phyloP scores from a whole-genome alignment of 352 stramenopile genomes.

The Peronospora tabacina region DNA sequence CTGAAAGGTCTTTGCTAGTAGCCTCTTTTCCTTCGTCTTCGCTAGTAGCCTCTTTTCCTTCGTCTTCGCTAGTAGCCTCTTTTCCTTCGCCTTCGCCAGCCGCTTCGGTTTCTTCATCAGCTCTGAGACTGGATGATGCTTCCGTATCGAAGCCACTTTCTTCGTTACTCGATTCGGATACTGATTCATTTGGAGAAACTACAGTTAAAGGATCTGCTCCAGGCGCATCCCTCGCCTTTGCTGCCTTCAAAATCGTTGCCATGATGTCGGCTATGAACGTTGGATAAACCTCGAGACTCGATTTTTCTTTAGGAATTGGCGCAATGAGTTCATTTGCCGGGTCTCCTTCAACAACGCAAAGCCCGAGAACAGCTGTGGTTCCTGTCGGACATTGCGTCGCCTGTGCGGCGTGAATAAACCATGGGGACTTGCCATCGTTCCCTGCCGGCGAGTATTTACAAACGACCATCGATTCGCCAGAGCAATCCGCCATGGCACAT shows the following conservation, averaged over 20 bases:
- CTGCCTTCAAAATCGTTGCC: constrained; percentile 33
- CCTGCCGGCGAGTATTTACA: constrained; percentile 56
- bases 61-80: too few species aligned
- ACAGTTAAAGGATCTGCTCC: constrained; percentile 1
- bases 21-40: too few species aligned
- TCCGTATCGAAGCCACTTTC: too few species aligned
- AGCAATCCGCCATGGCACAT: constrained; percentile 49
- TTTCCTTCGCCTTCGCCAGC: too few species aligned
- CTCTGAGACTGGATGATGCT: too few species aligned
- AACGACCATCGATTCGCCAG: constrained; percentile 35
- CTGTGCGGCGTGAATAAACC: constrained; percentile 47
- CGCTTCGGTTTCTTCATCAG: too few species aligned
- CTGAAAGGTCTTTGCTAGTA: too few species aligned
- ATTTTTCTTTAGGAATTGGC: constrained; percentile 42
- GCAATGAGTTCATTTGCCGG: constrained; percentile 46
- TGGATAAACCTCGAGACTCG: constrained; percentile 46
- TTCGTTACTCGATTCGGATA: neutral
- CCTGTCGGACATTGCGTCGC: constrained; percentile 40
- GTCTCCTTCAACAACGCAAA: constrained; percentile 52
- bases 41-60: too few species aligned
- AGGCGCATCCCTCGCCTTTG: constrained; percentile 20
- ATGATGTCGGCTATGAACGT: constrained; percentile 46
- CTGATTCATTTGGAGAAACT: neutral
- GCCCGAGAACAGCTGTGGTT: constrained; percentile 30
- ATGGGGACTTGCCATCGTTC: constrained; percentile 46